Base-by-base conservation (phyloP, 169 alveolate species). In the Cryptosporidium felis region DNA sequence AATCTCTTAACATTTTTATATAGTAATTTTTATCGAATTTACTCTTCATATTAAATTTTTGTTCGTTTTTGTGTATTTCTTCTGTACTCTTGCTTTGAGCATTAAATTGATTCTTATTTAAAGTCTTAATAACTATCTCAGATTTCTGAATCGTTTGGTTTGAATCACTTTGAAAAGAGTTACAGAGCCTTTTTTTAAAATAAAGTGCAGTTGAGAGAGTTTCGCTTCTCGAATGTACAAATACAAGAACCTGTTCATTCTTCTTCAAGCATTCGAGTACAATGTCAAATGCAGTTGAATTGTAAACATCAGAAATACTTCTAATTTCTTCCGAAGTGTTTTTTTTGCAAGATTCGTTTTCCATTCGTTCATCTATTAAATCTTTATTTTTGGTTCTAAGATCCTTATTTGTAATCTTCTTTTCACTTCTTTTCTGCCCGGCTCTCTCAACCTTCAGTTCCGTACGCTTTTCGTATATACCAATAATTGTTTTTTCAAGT, bases 211-310 rank as follows among this genome's bases (percentile, higher is more conserved):
- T 97, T 85, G 96, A 95, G 42, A 94, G 97, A 16, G 99, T 98
- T 81, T 98, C 99, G 92, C 97, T 98, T 80, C 99, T 94, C 36
- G 99, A 95, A 90, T 98, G 99, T 45, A 97, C 99, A 90, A 98
- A 98, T n/a, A 98, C 96, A 59, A 98, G 89, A 5, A 97, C 97
- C 91, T 97, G 98, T 61, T 93, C 92, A 89, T 94, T 94, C 10
- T 47, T 65, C 5, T 95, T 97, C 59, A 80, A 89, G 34, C 61
- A 90, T 67, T 80, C 96, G 92, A 46, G 91, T 88, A 88, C 91
- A 28, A 65, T 65, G 10, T 65, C 45, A 45, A 65, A 65, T 30
- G 46, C 45, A 21, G 32, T 30, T 12, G 59, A 49, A 47, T 65
- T 65, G 16, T 65, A 65, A 12, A 65, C 66, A 95, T 95, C 44